Evolutionary conservation across 345 rosid species (phyloP), one percentile per base, ranked within the genome.

Genomic region (Leavenworthia alabamica): DNA sequence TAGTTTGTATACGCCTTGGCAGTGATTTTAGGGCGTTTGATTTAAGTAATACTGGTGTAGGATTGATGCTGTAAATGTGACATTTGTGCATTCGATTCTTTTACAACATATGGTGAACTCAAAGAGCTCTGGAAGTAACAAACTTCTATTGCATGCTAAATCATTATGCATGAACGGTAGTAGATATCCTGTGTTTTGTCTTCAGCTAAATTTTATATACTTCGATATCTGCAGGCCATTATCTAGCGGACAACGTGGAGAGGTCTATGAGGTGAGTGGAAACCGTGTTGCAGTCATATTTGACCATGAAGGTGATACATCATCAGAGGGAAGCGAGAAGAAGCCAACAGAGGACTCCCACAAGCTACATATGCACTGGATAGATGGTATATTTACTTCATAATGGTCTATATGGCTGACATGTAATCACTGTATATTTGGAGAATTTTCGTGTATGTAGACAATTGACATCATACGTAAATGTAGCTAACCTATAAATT

Each of bases 201-300:
- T 43, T 45, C 28, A 51, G 54, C 32, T 28, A 26, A 57, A 56
- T 19, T 39, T 44, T 3, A 15, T 57, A 29, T 74, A 41, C 75
- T 51, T 37, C 17, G 42, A 6, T 37, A 37, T 37, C 17, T 78
- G 59, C 83, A 94, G 97, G 82, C 76, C 78, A 66, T 52, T 90
- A 68, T 70, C 86, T 57, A 79, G 44, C 7, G 99, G 99, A 68
- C 97, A 87, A 68, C 78, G 81, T 31, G 99, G 99, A 56, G 92
- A 81, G 78, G 84, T 94, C 23, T 82, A 75, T 69, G 95, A 87
- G 83, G 87, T 90, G 76, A 80, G 55, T 60, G 89, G 90, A 51
- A 81, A 86, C 59, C 80, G 71, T 8, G 89, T 80, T 58, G 95
- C 87, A 15, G 87, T 94, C 49, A 67, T 90, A 73, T 79, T 88